A percentile compares a stretch with the other conserved stretches of the same genome.
phyloP scores from a whole-genome alignment of 257 asterid species.

The Lavandula angustifolia region DNA sequence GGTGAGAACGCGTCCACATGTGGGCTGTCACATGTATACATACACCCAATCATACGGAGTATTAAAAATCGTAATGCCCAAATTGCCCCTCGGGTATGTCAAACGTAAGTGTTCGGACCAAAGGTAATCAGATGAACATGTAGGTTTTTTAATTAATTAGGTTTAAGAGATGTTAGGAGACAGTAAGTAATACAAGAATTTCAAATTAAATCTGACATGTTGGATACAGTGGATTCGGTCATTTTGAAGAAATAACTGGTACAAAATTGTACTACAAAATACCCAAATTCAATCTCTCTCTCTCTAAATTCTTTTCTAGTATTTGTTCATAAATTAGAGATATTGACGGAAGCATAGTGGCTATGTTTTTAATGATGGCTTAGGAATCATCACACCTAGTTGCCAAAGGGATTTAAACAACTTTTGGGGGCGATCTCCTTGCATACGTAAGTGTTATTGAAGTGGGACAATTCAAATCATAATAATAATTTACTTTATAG shows the following conservation, averaged over 20 bases:
- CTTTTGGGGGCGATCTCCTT: conserved; percentile 37
- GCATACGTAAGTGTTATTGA: conserved; percentile 2
- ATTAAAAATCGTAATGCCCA: background rate
- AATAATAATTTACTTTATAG: background rate
- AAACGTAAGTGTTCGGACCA: background rate
- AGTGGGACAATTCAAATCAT: conserved; percentile 32
- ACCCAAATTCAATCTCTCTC: background rate
- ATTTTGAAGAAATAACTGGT: too few relatives aligned
- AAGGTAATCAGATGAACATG: background rate
- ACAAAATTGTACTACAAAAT: too few relatives aligned
- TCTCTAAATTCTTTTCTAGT: background rate
- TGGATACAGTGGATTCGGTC: background rate
- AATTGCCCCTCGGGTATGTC: conserved; percentile 13
- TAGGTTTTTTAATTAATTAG: background rate
- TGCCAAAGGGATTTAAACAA: conserved; percentile 27
- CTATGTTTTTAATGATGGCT: conserved; percentile 29
- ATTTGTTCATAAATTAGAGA: background rate
- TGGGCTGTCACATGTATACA: conserved; percentile 37
- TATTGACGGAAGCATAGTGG: conserved; percentile 12
- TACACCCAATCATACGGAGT: background rate
- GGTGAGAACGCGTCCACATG: conserved; percentile 46
- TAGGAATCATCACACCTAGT: conserved; percentile 23
- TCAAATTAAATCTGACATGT: background rate
- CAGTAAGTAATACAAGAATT: background rate
- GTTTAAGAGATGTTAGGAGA: background rate